These are phyloP conservation scores for Ceratorhiza oryzae-sativae DNA, from an alignment of 1,284 basidiomycete species.

Conservation along the genomic window DNA sequence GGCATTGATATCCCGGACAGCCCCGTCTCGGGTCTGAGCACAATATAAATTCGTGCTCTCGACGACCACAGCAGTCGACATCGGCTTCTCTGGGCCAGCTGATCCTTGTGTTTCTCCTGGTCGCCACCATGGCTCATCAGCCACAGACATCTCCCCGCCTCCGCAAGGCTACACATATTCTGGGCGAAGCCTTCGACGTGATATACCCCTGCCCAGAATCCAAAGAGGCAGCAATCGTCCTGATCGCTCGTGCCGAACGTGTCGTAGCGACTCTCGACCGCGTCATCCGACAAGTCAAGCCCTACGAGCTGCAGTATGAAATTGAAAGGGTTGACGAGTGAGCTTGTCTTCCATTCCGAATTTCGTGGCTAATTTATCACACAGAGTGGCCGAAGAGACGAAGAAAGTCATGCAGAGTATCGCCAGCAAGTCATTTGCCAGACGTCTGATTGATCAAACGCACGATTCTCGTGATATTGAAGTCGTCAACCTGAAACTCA, in stretches of 20 bases:
- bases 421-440: slow-evolving; percentile 21
- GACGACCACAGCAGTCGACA: neutral
- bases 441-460: slow-evolving; percentile 18
- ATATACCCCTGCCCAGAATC: slow-evolving; percentile 33
- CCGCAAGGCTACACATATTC: slow-evolving; percentile 18
- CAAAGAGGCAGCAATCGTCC: slow-evolving; percentile 33
- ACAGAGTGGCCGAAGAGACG: slow-evolving; percentile 27
- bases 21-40: neutral
- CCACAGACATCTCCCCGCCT: slow-evolving; percentile 17
- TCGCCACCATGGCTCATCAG: neutral
- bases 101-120: neutral
- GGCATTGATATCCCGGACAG: neutral
- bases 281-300: slow-evolving; percentile 6
- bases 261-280: slow-evolving; percentile 21
- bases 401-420: slow-evolving; percentile 32
- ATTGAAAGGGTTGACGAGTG: slow-evolving; percentile 23
- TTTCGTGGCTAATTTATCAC: neutral
- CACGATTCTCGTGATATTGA: slow-evolving; percentile 33
- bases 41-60: neutral
- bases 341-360: neutral
- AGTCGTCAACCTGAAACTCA: slow-evolving; percentile 33
- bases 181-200: slow-evolving; percentile 33
- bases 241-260: slow-evolving; percentile 32
- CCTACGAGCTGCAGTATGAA: slow-evolving; percentile 14
- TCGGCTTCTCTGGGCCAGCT: neutral